Evolutionary conservation across 352 stramenopile species (phyloP), one percentile per base, ranked within the genome.

Genomic region (Phytophthora colocasiae): DNA sequence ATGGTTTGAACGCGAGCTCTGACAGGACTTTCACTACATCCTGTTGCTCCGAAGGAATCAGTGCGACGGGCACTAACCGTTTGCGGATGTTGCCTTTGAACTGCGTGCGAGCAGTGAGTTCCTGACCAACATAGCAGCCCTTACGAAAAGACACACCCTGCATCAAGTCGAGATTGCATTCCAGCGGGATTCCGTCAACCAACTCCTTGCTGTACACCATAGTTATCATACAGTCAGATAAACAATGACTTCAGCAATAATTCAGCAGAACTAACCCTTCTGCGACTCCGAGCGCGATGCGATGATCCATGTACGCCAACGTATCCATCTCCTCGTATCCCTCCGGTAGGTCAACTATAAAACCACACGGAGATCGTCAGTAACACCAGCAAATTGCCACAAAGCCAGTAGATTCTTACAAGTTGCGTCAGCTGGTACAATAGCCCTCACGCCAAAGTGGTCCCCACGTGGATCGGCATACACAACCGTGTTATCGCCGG

Each of bases 81-180:
- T 96, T 96, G 24, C 89, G 84, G 10, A 96, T 85, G 62, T 88
- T 95, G 40, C 87, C 89, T 64, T 96, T 96, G 69, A 97, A 98
- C 57, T 98, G 93, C 36, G 96, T 98, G 31, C 96, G 80, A 24
- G 96, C 95, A 1, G 91, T 98, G 27, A 98, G 83, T 66, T 98
- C 96, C 77, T 98, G 96, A 2, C 96, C 96, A 14, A 98, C 80
- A 68, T 98, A 98, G 82, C 96, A 98, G 6, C 96, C 96, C 73
- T 98, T 98, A 38, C 80, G 77, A 73, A 98, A 98, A 12, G 80
- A 95, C 32, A 98, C 89, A 31, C 89, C 92, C 46, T 87, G 75
- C 34, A 98, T 69, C 32, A 97, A 76, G 40, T 98, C 95, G 2
- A 98, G 69, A 55, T 98, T 98, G 46, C 79, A 94, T 65, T 98